Conservation (phyloP, 371 early-diverging fungal genomes). For the Rhizopus delemar region DNA sequence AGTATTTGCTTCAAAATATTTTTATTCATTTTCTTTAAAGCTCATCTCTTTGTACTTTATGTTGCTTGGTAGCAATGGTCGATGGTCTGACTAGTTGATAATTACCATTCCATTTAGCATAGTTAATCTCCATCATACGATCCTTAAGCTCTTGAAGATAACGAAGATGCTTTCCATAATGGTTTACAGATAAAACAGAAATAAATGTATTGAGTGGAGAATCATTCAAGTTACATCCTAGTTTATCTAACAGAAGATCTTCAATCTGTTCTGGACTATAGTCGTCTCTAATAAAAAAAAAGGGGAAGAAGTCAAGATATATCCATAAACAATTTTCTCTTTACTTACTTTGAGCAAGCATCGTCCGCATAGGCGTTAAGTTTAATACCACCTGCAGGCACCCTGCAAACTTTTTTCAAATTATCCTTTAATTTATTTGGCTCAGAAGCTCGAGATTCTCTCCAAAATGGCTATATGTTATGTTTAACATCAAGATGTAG, state of each 20-base stretch:
- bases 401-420: conserved; percentile 21
- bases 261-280: conserved; percentile 14
- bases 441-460: conserved; percentile 6
- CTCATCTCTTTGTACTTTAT: conserved; percentile 25
- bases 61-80: conserved; percentile 1
- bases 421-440: background rate
- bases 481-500: background rate
- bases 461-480: conserved; percentile 30
- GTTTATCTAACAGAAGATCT: conserved; percentile 8
- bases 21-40: conserved; percentile 13
- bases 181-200: conserved; percentile 23
- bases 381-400: conserved; percentile 23
- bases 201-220: conserved; percentile 27
- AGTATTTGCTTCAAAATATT: background rate
- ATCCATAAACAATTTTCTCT: background rate
- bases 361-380: conserved; percentile 13
- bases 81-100: conserved; percentile 14
- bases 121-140: conserved; percentile 38
- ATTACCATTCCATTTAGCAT: conserved; percentile 32
- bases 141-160: conserved; percentile 33
- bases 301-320: background rate
- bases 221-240: conserved; percentile 33
- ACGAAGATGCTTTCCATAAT: conserved; percentile 24
- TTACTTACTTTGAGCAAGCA: background rate
- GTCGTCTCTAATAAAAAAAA: background rate